Percentiles rank a stretch among this genome's conserved stretches.
Evolutionary conservation across 306 rosid genomes (phyloP).

Genomic region (Alnus rubra): DNA sequence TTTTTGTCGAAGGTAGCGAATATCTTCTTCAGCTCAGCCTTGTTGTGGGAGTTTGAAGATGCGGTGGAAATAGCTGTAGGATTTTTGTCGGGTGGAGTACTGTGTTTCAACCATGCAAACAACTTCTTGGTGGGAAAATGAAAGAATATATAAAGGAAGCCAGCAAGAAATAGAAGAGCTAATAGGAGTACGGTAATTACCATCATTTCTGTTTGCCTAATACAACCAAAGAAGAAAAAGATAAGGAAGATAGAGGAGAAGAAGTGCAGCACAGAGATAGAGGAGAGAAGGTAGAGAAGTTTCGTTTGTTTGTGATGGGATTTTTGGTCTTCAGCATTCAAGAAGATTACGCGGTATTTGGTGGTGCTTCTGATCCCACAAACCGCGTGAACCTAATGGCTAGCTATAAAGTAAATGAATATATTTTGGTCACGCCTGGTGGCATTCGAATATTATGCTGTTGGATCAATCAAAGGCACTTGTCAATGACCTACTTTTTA

Average conservation of each 20-base stretch:
- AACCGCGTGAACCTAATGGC: slow-evolving; percentile 54
- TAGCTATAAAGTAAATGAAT: background rate
- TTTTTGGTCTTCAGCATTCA: slow-evolving; percentile 4
- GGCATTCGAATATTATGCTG: background rate
- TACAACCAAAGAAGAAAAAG: slow-evolving; percentile 22
- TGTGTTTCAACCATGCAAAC: slow-evolving; percentile 34
- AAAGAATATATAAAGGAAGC: slow-evolving; percentile 48
- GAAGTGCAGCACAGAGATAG: background rate
- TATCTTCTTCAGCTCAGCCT: slow-evolving; percentile 47
- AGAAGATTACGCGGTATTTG: slow-evolving; percentile 45
- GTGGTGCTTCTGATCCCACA: slow-evolving; percentile 53
- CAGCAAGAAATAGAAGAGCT: slow-evolving; percentile 61
- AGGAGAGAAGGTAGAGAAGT: background rate
- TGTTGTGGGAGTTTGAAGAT: background rate
- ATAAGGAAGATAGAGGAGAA: slow-evolving; percentile 26
- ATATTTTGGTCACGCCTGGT: background rate
- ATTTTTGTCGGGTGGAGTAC: slow-evolving; percentile 22
- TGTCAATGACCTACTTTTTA: background rate
- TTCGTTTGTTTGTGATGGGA: slow-evolving; percentile 30
- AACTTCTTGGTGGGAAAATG: slow-evolving; percentile 51
- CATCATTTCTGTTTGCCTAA: slow-evolving; percentile 31
- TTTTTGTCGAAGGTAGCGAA: slow-evolving; percentile 79
- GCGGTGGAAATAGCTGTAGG: slow-evolving; percentile 11
- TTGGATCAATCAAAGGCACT: background rate
- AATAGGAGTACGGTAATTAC: slow-evolving; percentile 42